These are phyloP conservation scores for Agrostemma githago DNA, from an alignment of 148 eudicot species.

Conservation along the genomic window DNA sequence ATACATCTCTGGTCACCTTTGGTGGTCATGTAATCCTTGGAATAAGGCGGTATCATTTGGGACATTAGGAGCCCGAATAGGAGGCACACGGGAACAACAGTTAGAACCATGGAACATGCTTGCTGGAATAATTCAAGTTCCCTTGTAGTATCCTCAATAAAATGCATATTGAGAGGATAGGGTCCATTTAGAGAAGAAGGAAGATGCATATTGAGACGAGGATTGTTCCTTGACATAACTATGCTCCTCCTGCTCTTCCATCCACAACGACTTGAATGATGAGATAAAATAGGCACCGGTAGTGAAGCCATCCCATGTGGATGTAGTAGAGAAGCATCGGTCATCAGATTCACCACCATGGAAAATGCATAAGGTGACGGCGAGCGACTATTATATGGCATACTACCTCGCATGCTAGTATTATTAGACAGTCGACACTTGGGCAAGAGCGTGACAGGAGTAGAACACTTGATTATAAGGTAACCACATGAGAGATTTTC, in stretches of 20 bases:
- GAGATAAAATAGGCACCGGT: slow-evolving; percentile 66
- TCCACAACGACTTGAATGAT: slow-evolving; percentile 63
- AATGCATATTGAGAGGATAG: slow-evolving; percentile 24
- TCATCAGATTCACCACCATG: slow-evolving; percentile 37
- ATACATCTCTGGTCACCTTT: slow-evolving; percentile 33
- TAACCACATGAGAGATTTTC: too few species aligned
- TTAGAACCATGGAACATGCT: slow-evolving; percentile 47
- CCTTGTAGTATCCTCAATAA: slow-evolving; percentile 25
- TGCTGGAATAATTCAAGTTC: slow-evolving; percentile 68
- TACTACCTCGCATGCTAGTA: not conserved
- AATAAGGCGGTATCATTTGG: slow-evolving; percentile 22
- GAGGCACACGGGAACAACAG: slow-evolving; percentile 28
- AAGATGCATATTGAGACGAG: slow-evolving; percentile 53
- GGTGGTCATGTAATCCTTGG: slow-evolving; percentile 24
- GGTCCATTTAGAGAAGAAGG: slow-evolving; percentile 30
- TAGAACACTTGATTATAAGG: slow-evolving; percentile 10
- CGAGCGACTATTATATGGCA: slow-evolving; percentile 44
- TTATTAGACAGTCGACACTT: not conserved
- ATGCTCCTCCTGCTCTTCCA: slow-evolving; percentile 63
- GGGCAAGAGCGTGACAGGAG: slow-evolving; percentile 33
- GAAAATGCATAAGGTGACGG: slow-evolving; percentile 62
- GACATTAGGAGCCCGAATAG: slow-evolving; percentile 33
- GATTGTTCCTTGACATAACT: slow-evolving; percentile 68
- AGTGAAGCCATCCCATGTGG: slow-evolving; percentile 50
- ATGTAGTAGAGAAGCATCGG: slow-evolving; percentile 64